Evolutionary conservation across 352 stramenopile species (phyloP), one percentile per base, ranked within the genome.

Genomic region (Phytophthora pistaciae): DNA sequence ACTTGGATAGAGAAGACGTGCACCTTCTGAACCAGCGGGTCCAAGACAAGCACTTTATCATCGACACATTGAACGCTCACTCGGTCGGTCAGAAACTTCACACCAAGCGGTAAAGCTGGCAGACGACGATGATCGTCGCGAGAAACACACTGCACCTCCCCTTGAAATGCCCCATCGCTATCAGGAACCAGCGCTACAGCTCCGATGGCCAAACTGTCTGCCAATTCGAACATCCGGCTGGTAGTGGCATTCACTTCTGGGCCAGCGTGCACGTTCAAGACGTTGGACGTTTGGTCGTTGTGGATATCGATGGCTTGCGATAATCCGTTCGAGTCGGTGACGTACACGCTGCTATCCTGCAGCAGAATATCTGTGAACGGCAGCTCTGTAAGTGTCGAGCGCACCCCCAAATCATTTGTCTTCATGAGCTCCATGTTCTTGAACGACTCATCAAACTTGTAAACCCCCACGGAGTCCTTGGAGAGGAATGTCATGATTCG

Each of bases 231-330:
- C 3, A 75, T 1, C 16, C 56, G 52, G 38, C 56, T 83, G 36
- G 27, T 54, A 11, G 16, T 1, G 16, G 6, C n/a, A 29, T 36
- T n/a, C 21, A 18, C 18, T 49, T 64, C 59, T 40, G 18, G 4
- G 6, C 29, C 25, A 56, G 33, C 16, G 13, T 49, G 36, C 9
- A 72, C 31, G 5, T 29, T 66, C 21, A 77, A 49, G 11, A 73
- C 70, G 25, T 61, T 69, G 14, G 80, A 89, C 1, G 73, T 83
- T 66, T 87, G 79, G 13, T 85, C 72, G 21, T 74, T 89, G 20
- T 70, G 68, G 11, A 80, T 63, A 29, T 85, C 77, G 16, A 91
- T 64, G 5, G 63, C 68, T 56, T 89, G 83, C 0, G 69, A 67
- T 0, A 48, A 25, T 20, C 70, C 72, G 9, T 52, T 74, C 1